A percentile compares a stretch with the other conserved stretches of the same genome.
Evolutionary conservation across 2,329 filamentous ascomycete genomes (phyloP).

Genomic region (Bimuria novae-zelandiae): DNA sequence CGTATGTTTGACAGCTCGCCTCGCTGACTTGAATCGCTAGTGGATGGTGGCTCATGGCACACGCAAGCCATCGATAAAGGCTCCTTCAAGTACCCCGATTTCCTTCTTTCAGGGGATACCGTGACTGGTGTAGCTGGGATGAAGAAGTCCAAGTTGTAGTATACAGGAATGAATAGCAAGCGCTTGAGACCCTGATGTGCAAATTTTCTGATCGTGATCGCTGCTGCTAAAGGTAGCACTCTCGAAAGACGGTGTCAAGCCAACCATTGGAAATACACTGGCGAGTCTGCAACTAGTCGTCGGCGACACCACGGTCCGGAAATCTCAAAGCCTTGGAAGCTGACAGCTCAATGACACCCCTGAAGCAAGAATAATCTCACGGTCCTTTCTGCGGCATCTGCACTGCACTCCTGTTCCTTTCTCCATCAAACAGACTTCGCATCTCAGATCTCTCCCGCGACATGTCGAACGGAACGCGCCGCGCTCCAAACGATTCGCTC

Average conservation of each 20-base stretch:
- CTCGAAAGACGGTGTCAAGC: background rate
- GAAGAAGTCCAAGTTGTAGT: constrained; percentile 61
- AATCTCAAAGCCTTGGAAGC: background rate
- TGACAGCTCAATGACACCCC: too few species aligned
- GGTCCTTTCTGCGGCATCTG: background rate
- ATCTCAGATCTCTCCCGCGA: background rate
- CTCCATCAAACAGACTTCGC: background rate
- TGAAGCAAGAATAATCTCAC: too few species aligned
- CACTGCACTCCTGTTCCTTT: too few species aligned
- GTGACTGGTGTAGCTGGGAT: constrained; percentile 63
- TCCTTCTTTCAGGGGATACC: constrained; percentile 58
- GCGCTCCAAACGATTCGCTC: background rate
- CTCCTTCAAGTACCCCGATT: constrained; percentile 61
- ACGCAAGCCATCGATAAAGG: constrained; percentile 43
- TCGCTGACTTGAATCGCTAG: constrained; percentile 35
- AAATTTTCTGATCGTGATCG: background rate
- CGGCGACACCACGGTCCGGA: background rate
- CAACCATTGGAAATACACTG: too few species aligned
- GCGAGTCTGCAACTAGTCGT: background rate
- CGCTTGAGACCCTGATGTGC: background rate
- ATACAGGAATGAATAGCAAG: background rate
- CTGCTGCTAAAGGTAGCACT: background rate
- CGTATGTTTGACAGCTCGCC: background rate
- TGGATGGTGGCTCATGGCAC: constrained; percentile 60
- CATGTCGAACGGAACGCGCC: background rate